Evolutionary conservation across 2,329 filamentous ascomycete genomes (phyloP).

Genomic region (Aspergillus novofumigatus): DNA sequence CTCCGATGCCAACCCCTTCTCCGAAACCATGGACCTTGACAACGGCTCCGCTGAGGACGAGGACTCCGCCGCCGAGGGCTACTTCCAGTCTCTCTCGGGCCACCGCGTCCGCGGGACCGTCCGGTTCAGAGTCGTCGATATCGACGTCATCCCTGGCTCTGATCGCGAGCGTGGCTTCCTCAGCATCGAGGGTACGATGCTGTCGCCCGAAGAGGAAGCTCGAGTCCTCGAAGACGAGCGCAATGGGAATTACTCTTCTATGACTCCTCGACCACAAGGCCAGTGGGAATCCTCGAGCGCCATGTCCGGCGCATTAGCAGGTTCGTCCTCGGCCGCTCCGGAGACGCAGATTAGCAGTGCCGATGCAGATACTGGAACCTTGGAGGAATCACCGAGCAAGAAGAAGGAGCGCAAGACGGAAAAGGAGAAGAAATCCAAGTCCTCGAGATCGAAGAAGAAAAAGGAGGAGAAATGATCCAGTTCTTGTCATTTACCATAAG

Average conservation of each 20-base stretch:
- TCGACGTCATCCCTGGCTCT: conserved; percentile 66
- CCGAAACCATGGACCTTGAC: conserved; percentile 19
- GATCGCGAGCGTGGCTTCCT: conserved; percentile 72
- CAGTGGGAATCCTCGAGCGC: conserved; percentile 6
- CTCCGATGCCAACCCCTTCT: conserved; percentile 28
- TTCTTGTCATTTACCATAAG: conserved; percentile 3
- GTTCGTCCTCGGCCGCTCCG: conserved; percentile 9
- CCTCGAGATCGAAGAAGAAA: conserved; percentile 20
- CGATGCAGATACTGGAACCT: conserved; percentile 9
- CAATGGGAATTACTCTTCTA: conserved; percentile 32
- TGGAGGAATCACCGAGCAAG: conserved; percentile 12
- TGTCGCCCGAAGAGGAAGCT: conserved; percentile 64
- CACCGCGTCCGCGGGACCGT: conserved; percentile 66
- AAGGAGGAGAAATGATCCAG: conserved; percentile 15
- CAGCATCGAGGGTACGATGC: conserved; percentile 83
- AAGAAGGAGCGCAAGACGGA: conserved; percentile 15
- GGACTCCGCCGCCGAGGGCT: conserved; percentile 56
- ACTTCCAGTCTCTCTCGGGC: conserved; percentile 71
- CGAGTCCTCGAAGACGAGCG: conserved; percentile 54
- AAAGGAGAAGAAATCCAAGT: conserved; percentile 21
- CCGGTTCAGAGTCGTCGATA: conserved; percentile 75
- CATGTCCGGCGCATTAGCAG: conserved; percentile 21
- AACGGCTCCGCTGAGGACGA: conserved; percentile 47
- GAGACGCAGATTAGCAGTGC: conserved; percentile 12
- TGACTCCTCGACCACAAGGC: conserved; percentile 14